Conservation (phyloP, 495 filamentous ascomycete genomes). For the Penicillium roqueforti region DNA sequence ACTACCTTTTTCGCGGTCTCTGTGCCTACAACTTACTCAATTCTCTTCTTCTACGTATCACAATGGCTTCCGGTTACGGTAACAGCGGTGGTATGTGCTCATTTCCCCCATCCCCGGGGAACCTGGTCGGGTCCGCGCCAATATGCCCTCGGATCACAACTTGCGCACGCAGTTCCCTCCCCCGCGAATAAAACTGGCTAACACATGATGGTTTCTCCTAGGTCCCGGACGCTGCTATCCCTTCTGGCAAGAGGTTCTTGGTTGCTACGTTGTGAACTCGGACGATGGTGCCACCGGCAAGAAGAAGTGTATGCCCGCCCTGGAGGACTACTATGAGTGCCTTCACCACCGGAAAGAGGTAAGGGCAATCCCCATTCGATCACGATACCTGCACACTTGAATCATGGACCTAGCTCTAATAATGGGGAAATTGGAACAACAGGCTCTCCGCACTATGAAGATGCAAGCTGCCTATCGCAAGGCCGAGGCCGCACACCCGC, state of each 20-base stretch:
- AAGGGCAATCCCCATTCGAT: constrained; percentile 21
- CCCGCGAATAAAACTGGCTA: constrained; percentile 24
- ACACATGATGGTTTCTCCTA: constrained; percentile 36
- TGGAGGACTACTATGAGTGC: constrained; percentile 98
- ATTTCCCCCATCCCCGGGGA: neutral
- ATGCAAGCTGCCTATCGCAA: constrained; percentile 87
- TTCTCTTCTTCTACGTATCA: constrained; percentile 24
- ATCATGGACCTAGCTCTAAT: neutral
- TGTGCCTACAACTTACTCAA: constrained; percentile 25
- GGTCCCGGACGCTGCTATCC: constrained; percentile 91
- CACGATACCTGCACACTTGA: constrained; percentile 1
- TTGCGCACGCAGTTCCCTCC: constrained; percentile 18
- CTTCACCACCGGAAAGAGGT: constrained; percentile 98
- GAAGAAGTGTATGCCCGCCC: constrained; percentile 80
- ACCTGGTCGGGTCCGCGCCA: constrained; percentile 13
- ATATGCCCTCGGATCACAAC: constrained; percentile 13
- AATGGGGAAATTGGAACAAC: constrained; percentile 5
- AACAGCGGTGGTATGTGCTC: constrained; percentile 66
- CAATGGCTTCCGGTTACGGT: constrained; percentile 80
- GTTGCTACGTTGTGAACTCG: constrained; percentile 85
- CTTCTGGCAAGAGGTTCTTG: constrained; percentile 95
- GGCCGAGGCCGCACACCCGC: constrained; percentile 66
- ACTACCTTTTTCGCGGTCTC: constrained; percentile 22
- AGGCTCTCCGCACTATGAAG: constrained; percentile 72
- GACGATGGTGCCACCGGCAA: constrained; percentile 71